Conservation (phyloP, 2,329 filamentous ascomycete genomes). For the Talaromyces sp. region DNA sequence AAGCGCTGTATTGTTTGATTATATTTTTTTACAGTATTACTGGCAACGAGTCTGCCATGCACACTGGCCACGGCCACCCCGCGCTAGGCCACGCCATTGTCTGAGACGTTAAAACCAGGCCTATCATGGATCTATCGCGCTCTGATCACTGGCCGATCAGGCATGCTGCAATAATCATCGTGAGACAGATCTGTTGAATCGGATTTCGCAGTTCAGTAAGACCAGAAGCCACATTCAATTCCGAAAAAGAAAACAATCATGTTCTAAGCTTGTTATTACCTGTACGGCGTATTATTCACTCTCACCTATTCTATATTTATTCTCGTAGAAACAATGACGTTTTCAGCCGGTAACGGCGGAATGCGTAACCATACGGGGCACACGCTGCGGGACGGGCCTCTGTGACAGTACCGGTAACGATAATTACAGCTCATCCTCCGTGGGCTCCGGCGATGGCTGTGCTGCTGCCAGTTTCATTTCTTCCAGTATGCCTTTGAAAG, state of each 20-base stretch:
- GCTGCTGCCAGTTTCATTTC: background rate
- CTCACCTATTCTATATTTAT: no score
- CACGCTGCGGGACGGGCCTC: background rate
- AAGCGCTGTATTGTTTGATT: no score
- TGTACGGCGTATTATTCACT: no score
- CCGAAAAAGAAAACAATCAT: background rate
- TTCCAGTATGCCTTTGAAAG: background rate
- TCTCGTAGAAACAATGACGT: background rate
- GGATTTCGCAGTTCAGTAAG: background rate
- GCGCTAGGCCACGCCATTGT: background rate
- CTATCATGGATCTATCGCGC: no score
- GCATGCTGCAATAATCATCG: no score
- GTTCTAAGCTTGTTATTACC: no score
- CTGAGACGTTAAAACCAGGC: background rate
- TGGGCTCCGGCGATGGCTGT: background rate
- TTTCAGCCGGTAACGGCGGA: background rate
- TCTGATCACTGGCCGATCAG: no score
- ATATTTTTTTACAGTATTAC: no score
- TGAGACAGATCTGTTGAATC: no score
- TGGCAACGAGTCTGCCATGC: no score
- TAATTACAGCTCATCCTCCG: background rate
- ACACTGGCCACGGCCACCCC: background rate
- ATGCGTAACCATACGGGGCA: background rate
- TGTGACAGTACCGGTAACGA: conserved; percentile 7
- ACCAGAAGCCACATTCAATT: background rate